These are phyloP conservation scores for Dipteronia sinensis DNA, from an alignment of 345 rosid genomes.

Conservation along the genomic window DNA sequence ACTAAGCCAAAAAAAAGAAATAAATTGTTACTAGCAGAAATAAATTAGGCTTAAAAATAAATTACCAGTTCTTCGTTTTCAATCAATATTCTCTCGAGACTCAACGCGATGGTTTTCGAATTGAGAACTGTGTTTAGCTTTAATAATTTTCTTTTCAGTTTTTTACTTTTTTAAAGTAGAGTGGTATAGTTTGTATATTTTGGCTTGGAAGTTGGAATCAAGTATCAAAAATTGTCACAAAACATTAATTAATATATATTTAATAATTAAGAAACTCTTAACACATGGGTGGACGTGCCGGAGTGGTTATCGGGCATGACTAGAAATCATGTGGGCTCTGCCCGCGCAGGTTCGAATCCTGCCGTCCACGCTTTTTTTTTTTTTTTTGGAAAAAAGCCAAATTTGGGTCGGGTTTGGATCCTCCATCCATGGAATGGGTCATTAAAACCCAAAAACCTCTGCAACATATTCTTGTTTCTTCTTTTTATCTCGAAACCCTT, in stretches of 20 bases:
- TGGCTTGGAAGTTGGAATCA: background rate
- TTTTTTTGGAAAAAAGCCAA: too few species aligned
- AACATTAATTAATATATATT: too few species aligned
- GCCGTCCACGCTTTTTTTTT: conserved; percentile 43
- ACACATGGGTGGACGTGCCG: conserved; percentile 71
- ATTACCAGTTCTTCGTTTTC: background rate
- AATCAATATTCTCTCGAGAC: background rate
- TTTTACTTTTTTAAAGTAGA: background rate
- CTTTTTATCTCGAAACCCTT: background rate
- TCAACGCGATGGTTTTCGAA: background rate
- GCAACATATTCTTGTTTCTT: background rate
- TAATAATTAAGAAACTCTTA: too few species aligned
- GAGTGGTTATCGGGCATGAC: conserved; percentile 99
- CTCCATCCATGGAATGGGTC: background rate
- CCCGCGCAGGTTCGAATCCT: conserved; percentile 95
- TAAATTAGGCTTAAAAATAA: background rate
- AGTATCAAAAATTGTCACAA: background rate
- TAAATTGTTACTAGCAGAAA: background rate
- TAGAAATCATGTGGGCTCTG: conserved; percentile 96
- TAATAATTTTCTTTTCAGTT: background rate
- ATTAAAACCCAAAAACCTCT: background rate
- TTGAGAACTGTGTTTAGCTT: too few species aligned
- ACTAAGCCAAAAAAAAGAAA: background rate
- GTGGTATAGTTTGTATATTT: background rate
- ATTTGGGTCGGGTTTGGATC: too few species aligned